Conservation (phyloP, 805 yeast species). For the Suhomyces pyralidae region DNA sequence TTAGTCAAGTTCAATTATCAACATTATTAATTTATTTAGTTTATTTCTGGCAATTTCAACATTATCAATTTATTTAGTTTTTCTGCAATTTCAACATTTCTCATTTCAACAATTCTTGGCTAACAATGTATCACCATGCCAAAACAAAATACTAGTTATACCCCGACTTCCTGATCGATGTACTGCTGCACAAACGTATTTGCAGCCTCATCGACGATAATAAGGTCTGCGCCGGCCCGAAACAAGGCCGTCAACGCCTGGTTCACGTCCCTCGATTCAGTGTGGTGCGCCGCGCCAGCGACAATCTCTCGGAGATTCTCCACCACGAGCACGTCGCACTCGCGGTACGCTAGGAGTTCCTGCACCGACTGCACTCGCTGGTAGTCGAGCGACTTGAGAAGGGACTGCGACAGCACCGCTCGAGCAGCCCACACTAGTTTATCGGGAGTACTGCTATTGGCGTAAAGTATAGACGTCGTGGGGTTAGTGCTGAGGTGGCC, state of each 20-base stretch:
- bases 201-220: constrained; percentile 3
- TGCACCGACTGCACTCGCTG: constrained; percentile 5
- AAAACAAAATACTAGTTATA: no score
- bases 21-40: no score
- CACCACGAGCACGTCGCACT: constrained; percentile 4
- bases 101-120: no score
- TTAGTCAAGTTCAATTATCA: no score
- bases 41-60: no score
- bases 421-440: constrained; percentile 2
- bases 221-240: not conserved
- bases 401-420: not conserved
- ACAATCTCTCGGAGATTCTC: constrained; percentile 9
- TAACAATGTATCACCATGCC: no score
- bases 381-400: constrained; percentile 9
- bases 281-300: not conserved
- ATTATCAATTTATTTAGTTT: no score
- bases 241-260: constrained; percentile 7
- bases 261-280: constrained; percentile 7
- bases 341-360: not conserved
- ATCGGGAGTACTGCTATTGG: constrained; percentile 10
- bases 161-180: not conserved
- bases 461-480: not conserved
- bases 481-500: not conserved
- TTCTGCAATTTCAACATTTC: no score
- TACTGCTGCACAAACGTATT: constrained; percentile 6